These are phyloP conservation scores for Colletotrichum tanaceti DNA, from an alignment of 2,329 filamentous ascomycete species.

Conservation along the genomic window DNA sequence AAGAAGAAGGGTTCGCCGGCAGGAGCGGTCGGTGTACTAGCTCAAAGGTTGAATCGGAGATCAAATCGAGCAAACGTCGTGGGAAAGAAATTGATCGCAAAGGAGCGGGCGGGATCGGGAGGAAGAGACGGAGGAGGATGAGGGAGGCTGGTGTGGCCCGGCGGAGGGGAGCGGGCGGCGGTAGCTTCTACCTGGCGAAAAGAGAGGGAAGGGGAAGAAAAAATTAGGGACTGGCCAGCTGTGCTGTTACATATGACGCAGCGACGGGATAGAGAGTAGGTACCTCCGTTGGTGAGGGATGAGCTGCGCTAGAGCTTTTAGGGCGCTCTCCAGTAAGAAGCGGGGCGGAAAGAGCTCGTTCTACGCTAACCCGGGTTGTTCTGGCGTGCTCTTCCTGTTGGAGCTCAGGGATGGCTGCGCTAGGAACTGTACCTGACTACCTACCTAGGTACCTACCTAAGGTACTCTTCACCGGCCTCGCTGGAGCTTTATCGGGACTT, in stretches of 20 bases:
- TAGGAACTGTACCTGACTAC: no score
- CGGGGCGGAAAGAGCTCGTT: neutral
- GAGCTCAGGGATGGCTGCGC: neutral
- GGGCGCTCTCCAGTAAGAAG: neutral
- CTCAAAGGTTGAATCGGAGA: neutral
- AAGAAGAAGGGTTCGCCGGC: neutral
- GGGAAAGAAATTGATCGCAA: slow-evolving; percentile 12
- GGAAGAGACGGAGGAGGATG: no score
- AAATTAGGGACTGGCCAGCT: slow-evolving; percentile 5
- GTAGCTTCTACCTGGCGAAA: slow-evolving; percentile 2
- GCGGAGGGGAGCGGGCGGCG: neutral
- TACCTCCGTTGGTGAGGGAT: no score
- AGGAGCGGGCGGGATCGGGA: slow-evolving; percentile 25
- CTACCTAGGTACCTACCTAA: no score
- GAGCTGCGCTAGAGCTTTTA: no score
- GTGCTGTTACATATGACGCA: slow-evolving; percentile 27
- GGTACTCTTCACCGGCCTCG: neutral
- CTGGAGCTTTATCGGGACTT: no score
- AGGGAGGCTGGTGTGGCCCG: slow-evolving; percentile 8
- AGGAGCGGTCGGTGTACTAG: slow-evolving; percentile 11
- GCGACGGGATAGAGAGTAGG: neutral
- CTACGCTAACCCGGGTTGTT: neutral
- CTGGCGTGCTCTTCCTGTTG: neutral
- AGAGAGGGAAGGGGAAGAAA: neutral
- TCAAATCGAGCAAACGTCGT: slow-evolving; percentile 22